Percentiles rank a stretch among this genome's conserved stretches.
Evolutionary conservation across 2,329 filamentous ascomycete species (phyloP).

Genomic region (Colletotrichum liriopes): DNA sequence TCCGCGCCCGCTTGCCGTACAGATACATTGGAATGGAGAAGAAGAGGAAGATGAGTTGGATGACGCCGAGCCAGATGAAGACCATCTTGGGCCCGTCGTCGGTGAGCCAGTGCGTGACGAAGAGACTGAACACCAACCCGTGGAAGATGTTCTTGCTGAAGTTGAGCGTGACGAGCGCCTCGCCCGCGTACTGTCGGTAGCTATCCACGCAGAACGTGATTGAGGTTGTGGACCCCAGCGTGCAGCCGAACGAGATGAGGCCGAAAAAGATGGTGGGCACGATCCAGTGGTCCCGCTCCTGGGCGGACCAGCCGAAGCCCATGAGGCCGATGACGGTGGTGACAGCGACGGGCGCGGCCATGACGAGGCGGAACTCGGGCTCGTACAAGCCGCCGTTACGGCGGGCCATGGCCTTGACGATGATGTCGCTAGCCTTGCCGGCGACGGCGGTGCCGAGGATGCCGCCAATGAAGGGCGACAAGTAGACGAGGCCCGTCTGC

Average conservation of each 20-base stretch:
- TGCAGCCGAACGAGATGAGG: conserved; percentile 91
- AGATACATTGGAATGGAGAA: conserved; percentile 94
- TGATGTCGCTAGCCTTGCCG: conserved; percentile 87
- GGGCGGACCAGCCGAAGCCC: conserved; percentile 95
- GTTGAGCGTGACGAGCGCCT: conserved; percentile 94
- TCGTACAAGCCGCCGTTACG: conserved; percentile 96
- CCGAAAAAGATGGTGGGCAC: conserved; percentile 96
- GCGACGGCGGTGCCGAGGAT: conserved; percentile 93
- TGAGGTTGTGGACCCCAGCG: conserved; percentile 88
- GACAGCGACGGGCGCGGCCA: conserved; percentile 85
- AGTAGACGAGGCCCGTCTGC: conserved; percentile 87
- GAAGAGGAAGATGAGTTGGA: conserved; percentile 83
- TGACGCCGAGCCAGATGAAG: conserved; percentile 86
- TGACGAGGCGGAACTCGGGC: conserved; percentile 91
- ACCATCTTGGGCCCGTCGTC: conserved; percentile 82
- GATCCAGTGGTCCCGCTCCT: conserved; percentile 84
- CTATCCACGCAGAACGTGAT: conserved; percentile 97
- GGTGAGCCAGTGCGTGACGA: conserved; percentile 89
- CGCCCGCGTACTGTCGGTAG: conserved; percentile 93
- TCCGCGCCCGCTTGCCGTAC: conserved; percentile 88
- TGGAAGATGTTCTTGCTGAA: conserved; percentile 96
- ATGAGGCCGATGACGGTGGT: conserved; percentile 89
- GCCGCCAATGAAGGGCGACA: conserved; percentile 91
- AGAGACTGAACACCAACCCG: conserved; percentile 89
- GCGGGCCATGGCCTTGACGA: conserved; percentile 86